Base-by-base conservation (phyloP, 441 rosid species). In the Metrosideros polymorpha region DNA sequence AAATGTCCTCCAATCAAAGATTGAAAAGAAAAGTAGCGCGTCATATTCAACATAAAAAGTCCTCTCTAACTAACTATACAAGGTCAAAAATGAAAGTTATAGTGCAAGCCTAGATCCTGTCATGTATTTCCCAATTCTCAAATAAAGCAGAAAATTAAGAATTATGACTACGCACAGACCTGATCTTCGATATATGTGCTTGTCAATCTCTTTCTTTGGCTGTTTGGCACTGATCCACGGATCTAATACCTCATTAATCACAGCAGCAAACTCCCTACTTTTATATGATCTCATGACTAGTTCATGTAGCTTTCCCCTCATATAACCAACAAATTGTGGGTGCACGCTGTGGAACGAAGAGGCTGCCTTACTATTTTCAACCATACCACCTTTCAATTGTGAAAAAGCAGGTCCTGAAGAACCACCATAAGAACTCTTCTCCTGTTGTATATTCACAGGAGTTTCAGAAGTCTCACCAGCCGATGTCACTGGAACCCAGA, bases 241-340 rank as follows among this genome's bases (percentile, higher is more conserved):
- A 92, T 98, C 99, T 89, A 98, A 89, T 88, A 95, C 99, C 93
- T 98, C 99, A 89, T 97, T 98, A 88, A 96, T 94, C 85, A 98
- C 99, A 53, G 98, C 98, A 90, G 99, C 96, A 92, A 98, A 97
- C 90, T 97, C 99, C 84, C 99, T 92, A 89, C 95, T 96, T 92
- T 96, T 96, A 90, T 92, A 98, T 25, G 99, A 95, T 93, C 95
- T 97, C 99, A 98, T 98, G 75, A 98, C 98, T 93, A 98, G 90
- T 89, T 95, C 98, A 91, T 98, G 99, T 84, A 98, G 96, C 92
- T 95, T 97, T 88, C 99, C 99, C 86, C 98, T 93, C 89, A 95
- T 94, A 91, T 91, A 98, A 88, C 99, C 99, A 89, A 97, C 92
- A 89, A 96, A 98, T 90, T 98, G 99, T 52, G 99, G 99, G 84